A percentile compares a stretch with the other conserved stretches of the same genome.
Evolutionary conservation across 2,329 filamentous ascomycete species (phyloP).

Genomic region (Pseudogymnoascus sp.): DNA sequence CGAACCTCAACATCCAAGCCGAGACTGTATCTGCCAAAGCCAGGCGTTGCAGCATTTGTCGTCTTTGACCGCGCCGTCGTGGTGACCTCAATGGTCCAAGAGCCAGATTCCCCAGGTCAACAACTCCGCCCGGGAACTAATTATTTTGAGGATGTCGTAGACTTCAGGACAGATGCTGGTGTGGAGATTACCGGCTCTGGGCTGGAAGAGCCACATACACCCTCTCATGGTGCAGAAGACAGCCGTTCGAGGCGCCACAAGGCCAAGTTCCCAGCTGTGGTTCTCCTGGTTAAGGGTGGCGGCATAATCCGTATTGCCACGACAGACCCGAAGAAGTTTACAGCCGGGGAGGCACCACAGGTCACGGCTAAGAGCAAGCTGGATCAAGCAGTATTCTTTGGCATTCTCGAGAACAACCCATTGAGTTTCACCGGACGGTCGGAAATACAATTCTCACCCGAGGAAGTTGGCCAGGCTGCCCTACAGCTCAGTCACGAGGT

Average conservation of each 20-base stretch:
- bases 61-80: constrained; percentile 74
- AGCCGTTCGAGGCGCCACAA: constrained; percentile 46
- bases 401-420: constrained; percentile 74
- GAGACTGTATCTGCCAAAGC: constrained; percentile 69
- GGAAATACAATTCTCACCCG: constrained; percentile 58
- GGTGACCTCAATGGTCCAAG: constrained; percentile 64
- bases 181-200: constrained; percentile 60
- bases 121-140: constrained; percentile 66
- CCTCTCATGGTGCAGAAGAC: constrained; percentile 39
- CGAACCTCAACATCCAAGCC: constrained; percentile 43
- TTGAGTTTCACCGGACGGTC: constrained; percentile 71
- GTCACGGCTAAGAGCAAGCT: constrained; percentile 84
- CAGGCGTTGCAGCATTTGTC: constrained; percentile 73
- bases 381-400: constrained; percentile 92
- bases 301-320: constrained; percentile 56
- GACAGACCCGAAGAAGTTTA: constrained; percentile 54
- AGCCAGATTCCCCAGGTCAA: constrained; percentile 65
- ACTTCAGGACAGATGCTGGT: constrained; percentile 62
- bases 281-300: constrained; percentile 57
- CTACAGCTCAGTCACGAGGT: constrained; percentile 75
- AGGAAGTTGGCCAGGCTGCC: constrained; percentile 72
- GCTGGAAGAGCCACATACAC: constrained; percentile 50
- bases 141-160: constrained; percentile 80
- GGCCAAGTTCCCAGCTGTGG: constrained; percentile 55
- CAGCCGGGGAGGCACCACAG: constrained; percentile 49